phyloP scores from a whole-genome alignment of 2,329 filamentous ascomycete species.

The Colletotrichum eleusines region DNA sequence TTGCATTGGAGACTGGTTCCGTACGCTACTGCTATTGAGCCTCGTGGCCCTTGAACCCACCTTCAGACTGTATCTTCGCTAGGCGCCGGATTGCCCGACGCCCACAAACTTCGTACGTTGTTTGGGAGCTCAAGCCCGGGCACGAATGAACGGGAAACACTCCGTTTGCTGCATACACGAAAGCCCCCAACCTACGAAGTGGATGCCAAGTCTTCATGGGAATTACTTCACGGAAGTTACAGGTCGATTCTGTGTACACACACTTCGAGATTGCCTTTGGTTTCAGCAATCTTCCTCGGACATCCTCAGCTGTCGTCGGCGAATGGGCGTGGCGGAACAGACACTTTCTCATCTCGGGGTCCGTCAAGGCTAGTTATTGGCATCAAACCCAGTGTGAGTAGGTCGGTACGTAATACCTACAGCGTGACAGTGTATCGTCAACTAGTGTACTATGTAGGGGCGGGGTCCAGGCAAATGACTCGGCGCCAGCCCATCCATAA shows the following conservation, averaged over 20 bases:
- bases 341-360: constrained; percentile 1
- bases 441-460: too few species aligned
- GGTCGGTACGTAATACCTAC: constrained; percentile 24
- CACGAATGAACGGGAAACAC: not conserved
- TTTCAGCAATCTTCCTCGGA: constrained; percentile 3
- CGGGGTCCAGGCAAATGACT: constrained; percentile 34
- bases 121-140: not conserved
- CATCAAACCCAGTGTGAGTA: not conserved
- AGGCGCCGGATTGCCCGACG: not conserved
- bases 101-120: not conserved
- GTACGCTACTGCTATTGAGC: constrained; percentile 13
- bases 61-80: constrained; percentile 9
- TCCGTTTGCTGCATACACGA: not conserved
- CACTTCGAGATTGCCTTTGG: constrained; percentile 1
- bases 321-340: constrained; percentile 15
- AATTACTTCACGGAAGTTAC: constrained; percentile 5
- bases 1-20: constrained; percentile 7
- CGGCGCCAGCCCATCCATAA: constrained; percentile 31
- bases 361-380: not conserved
- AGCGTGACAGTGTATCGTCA: constrained; percentile 5
- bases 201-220: not conserved
- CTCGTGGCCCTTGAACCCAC: constrained; percentile 20
- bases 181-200: not conserved
- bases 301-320: constrained; percentile 6
- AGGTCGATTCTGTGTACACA: not conserved